Base-by-base conservation (phyloP, 2,329 filamentous ascomycete genomes). In the Periconia sp. region DNA sequence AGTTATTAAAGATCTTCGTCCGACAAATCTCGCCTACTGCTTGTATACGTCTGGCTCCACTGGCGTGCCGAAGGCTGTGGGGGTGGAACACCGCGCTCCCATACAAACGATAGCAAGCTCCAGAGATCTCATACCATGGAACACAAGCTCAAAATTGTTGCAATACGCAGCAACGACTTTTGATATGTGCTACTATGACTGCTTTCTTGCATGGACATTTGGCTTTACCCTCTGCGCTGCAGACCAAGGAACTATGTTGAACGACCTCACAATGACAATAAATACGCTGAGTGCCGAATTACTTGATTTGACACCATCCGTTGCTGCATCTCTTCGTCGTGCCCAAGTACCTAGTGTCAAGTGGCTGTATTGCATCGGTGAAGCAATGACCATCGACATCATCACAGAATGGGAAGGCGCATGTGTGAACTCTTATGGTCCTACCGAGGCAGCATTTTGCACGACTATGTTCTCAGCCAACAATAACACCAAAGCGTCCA, bases 111-210 rank as follows among this genome's bases (percentile, higher is more conserved):
- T 78, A 37, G 66, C 71, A 41, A 73, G 69, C 45, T 76, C 75
- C 2, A 64, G 66, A 49, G 50, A 60, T 1, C 50, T 74, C 8
- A 62, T 78, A n/a, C 75, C 75, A 10, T 77, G 76, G 75, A 65
- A 57, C 10, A 33, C 58, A 19, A 57, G 64, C 18, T 76, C 74
- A 14, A 65, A 74, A 37, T 61, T 78, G 9, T 57, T 78, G 11
- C 76, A 78, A 53, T 78, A 76, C 54, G 76, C 76, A 31, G 75
- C 74, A 11, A 68, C 65, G 5, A 75, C 73, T 9, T 77, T 77
- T 52, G 76, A 78, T 53, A 78, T 78, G 76, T 78, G 76, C 53
- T 78, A 78, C 55, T 78, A 76, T 49, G 76, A 78, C 56, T 77
- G 76, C 61, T 78, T 78, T 55, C 64, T 78, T 48, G 74, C 75